A percentile compares a stretch with the other conserved stretches of the same genome.
phyloP scores from a whole-genome alignment of 1,284 basidiomycete species.

The Schizophyllum amplum region DNA sequence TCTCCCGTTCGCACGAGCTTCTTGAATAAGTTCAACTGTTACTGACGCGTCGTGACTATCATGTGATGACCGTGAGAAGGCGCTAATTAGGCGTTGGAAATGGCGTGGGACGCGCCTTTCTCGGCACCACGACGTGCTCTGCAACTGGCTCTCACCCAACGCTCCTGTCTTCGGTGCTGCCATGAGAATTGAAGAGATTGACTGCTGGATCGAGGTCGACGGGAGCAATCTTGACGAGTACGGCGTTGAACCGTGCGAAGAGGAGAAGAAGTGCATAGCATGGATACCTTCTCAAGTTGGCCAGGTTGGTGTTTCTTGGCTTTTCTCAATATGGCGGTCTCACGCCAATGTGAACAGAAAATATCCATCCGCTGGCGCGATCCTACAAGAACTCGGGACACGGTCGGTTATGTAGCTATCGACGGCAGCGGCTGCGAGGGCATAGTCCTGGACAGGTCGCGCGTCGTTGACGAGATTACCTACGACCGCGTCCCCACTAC shows the following conservation, averaged over 20 bases:
- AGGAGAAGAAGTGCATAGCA: not conserved
- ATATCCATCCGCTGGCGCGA: not conserved
- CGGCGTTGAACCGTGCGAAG: not conserved
- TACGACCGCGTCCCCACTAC: not conserved
- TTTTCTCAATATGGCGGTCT: too few species aligned
- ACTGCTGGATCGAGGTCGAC: not conserved
- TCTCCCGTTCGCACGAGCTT: not conserved
- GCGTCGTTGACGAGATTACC: not conserved
- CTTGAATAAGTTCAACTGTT: not conserved
- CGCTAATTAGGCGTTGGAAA: too few species aligned
- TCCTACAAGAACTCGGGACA: not conserved
- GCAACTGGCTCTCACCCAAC: not conserved
- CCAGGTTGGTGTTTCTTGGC: not conserved
- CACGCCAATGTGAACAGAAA: not conserved
- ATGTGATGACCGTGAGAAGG: not conserved
- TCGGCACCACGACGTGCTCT: not conserved
- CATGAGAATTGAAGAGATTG: not conserved
- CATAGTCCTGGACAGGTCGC: not conserved
- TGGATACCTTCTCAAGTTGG: not conserved
- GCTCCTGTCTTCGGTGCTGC: too few species aligned
- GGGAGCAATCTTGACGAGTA: not conserved
- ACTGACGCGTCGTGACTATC: not conserved
- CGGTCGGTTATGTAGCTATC: not conserved
- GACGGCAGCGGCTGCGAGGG: not conserved
- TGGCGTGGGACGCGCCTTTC: too few species aligned